phyloP scores from a whole-genome alignment of 805 yeast genomes.

The Schwanniomyces occidentalis region DNA sequence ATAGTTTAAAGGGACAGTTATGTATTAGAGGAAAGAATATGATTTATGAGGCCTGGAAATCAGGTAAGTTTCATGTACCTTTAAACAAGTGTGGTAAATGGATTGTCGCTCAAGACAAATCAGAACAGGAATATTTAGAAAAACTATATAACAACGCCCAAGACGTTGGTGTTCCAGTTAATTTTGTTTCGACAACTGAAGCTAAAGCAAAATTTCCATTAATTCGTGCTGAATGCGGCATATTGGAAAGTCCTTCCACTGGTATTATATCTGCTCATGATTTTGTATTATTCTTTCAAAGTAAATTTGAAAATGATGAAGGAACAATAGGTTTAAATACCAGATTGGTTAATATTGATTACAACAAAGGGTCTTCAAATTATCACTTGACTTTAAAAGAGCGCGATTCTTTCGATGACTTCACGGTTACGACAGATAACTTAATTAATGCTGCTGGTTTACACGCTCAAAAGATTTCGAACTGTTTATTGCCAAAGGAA shows the following conservation, averaged over 20 bases:
- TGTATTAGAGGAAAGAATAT: constrained; percentile 75
- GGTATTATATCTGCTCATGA: constrained; percentile 87
- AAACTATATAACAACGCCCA: constrained; percentile 51
- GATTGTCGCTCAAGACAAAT: constrained; percentile 78
- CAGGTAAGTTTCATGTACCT: constrained; percentile 45
- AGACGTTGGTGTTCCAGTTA: constrained; percentile 55
- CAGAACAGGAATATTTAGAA: constrained; percentile 60
- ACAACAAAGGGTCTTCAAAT: constrained; percentile 17
- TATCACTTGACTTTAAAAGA: constrained; percentile 27
- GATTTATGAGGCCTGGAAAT: constrained; percentile 55
- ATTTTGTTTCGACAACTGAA: constrained; percentile 46
- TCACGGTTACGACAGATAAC: constrained; percentile 50
- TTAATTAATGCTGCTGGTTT: constrained; percentile 82
- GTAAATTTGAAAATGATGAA: constrained; percentile 52
- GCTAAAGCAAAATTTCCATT: constrained; percentile 62
- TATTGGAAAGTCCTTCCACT: constrained; percentile 73
- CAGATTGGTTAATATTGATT: constrained; percentile 45
- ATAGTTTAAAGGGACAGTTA: constrained; percentile 63
- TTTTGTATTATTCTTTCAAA: constrained; percentile 57
- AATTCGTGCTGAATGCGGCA: constrained; percentile 61
- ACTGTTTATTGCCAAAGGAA: constrained; percentile 63
- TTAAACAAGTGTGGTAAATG: constrained; percentile 73
- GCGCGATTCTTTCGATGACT: constrained; percentile 28
- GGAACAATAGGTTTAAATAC: constrained; percentile 71
- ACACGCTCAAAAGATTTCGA: constrained; percentile 69